These are phyloP conservation scores for Centaurea solstitialis DNA, from an alignment of 129 eudicot genomes.

Conservation along the genomic window DNA sequence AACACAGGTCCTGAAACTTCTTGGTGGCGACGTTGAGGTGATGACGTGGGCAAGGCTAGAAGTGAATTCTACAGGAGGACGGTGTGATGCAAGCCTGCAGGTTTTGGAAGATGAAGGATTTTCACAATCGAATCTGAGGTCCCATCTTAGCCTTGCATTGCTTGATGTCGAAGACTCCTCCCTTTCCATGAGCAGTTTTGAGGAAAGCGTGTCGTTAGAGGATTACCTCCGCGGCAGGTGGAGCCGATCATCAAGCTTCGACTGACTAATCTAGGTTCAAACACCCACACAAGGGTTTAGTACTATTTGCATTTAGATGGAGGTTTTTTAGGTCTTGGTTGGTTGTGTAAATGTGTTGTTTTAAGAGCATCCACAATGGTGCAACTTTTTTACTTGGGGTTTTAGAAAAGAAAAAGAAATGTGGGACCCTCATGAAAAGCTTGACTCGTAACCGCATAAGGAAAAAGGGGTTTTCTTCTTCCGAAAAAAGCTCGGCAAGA, in stretches of 20 bases:
- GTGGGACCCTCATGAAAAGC: not conserved
- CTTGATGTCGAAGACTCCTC: slow-evolving; percentile 62
- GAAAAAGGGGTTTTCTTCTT: too few relatives aligned
- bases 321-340: slow-evolving; percentile 11
- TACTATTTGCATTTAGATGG: not conserved
- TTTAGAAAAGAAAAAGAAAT: too few relatives aligned
- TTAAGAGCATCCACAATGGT: not conserved
- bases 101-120: slow-evolving; percentile 43
- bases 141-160: slow-evolving; percentile 67
- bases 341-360: slow-evolving; percentile 16
- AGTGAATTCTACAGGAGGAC: slow-evolving; percentile 35
- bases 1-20: slow-evolving; percentile 69
- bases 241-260: slow-evolving; percentile 72
- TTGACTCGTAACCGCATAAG: not conserved
- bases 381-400: not conserved
- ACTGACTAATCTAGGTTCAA: slow-evolving; percentile 16
- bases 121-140: slow-evolving; percentile 51
- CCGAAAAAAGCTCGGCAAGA: not conserved
- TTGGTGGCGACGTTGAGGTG: slow-evolving; percentile 57
- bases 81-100: slow-evolving; percentile 31
- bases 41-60: slow-evolving; percentile 58
- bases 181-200: slow-evolving; percentile 54
- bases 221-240: slow-evolving; percentile 74
- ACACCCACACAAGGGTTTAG: not conserved
- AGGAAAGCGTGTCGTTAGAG: slow-evolving; percentile 63